Percentiles rank a stretch among this genome's conserved stretches.
Evolutionary conservation across 1,284 basidiomycete species (phyloP).

Genomic region (Peniophora sp.): DNA sequence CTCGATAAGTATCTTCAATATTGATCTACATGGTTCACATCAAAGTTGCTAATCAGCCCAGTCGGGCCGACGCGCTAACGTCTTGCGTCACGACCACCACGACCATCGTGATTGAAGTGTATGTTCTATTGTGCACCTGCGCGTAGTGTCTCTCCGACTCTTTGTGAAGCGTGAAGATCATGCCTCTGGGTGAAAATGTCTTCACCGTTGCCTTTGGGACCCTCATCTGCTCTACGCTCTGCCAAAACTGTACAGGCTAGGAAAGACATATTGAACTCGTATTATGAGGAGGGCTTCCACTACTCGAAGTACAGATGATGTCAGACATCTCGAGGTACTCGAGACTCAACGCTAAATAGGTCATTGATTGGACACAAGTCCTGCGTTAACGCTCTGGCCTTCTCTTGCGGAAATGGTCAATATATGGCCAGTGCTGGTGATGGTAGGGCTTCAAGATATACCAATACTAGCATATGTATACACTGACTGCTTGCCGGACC

Average conservation of each 20-base stretch:
- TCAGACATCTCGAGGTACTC: neutral
- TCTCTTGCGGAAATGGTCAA: slow-evolving; percentile 53
- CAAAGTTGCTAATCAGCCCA: no score
- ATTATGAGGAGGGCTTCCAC: slow-evolving; percentile 29
- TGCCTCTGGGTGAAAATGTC: no score
- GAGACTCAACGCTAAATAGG: slow-evolving; percentile 4
- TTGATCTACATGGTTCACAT: no score
- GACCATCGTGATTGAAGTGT: no score
- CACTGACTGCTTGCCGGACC: neutral
- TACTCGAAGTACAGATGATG: slow-evolving; percentile 31
- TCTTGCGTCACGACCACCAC: no score
- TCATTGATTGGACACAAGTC: slow-evolving; percentile 37
- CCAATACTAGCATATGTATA: neutral
- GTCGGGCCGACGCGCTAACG: no score
- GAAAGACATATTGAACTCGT: slow-evolving; percentile 5
- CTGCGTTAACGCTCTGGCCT: slow-evolving; percentile 64
- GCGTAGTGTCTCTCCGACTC: no score
- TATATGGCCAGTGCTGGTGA: slow-evolving; percentile 75
- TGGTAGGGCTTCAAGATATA: slow-evolving; percentile 33
- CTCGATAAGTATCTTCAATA: no score
- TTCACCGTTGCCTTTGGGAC: no score
- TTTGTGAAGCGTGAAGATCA: no score
- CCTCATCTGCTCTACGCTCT: neutral
- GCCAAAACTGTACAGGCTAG: neutral
- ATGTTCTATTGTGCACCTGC: no score